phyloP scores from a whole-genome alignment of 148 eudicot genomes.

The Rhododendron molle region DNA sequence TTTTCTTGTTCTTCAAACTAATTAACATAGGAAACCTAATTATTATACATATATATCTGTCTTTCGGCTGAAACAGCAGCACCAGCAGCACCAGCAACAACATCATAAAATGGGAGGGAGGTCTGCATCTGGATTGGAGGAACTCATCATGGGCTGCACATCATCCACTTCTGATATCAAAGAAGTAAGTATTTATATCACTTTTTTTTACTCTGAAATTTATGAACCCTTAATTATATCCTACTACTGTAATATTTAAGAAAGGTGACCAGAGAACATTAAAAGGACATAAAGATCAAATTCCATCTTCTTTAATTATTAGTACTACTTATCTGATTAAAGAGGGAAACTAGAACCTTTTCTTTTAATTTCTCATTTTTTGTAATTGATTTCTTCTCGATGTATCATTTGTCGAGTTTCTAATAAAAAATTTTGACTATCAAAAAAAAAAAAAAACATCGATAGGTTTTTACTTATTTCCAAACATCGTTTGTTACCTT shows the following conservation, averaged over 20 bases:
- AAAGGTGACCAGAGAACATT: background rate
- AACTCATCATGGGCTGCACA: constrained; percentile 94
- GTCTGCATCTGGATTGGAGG: constrained; percentile 92
- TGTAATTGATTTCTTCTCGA: no score
- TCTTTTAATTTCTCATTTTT: constrained; percentile 20
- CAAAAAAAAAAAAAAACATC: no score
- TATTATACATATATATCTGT: background rate
- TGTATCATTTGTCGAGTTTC: no score
- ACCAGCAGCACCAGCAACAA: constrained; percentile 62
- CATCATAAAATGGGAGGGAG: constrained; percentile 84
- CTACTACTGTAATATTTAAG: background rate
- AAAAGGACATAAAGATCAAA: constrained; percentile 3
- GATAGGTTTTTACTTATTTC: no score
- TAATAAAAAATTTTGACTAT: no score
- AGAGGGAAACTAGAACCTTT: constrained; percentile 29
- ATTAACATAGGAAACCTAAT: background rate
- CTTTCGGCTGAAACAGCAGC: constrained; percentile 33
- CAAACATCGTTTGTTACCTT: background rate
- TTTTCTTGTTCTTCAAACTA: constrained; percentile 13
- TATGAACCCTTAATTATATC: constrained; percentile 16
- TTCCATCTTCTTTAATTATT: constrained; percentile 12
- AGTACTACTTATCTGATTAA: constrained; percentile 21
- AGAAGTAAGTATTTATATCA: constrained; percentile 37
- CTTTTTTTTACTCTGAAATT: constrained; percentile 44
- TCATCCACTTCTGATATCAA: constrained; percentile 32